Evolutionary conservation across 441 rosid genomes (phyloP).

Genomic region (Croton setiger): DNA sequence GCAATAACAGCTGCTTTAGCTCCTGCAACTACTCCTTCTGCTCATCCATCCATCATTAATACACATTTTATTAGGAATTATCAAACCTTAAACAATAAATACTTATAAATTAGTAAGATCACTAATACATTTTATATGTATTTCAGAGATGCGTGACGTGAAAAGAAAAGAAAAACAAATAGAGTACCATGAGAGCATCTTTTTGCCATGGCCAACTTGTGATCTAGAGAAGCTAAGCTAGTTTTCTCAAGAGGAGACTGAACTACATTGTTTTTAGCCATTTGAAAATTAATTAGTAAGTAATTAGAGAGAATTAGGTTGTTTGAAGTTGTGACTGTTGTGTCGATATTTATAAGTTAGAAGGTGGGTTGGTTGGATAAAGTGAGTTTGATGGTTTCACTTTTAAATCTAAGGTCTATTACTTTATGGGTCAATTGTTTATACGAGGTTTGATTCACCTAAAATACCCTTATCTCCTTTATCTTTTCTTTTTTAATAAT

Average conservation of each 20-base stretch:
- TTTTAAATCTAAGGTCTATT: no score
- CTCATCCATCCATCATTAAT: conserved; percentile 17
- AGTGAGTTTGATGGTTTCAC: no score
- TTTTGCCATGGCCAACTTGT: conserved; percentile 60
- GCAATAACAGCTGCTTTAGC: conserved; percentile 69
- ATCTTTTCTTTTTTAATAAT: no score
- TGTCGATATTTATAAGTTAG: no score
- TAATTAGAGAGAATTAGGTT: no score
- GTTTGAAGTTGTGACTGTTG: no score
- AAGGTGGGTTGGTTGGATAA: no score
- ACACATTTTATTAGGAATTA: background rate
- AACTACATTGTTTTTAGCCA: conserved; percentile 24
- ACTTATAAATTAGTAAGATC: background rate
- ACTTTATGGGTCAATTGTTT: no score
- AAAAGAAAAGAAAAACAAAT: background rate
- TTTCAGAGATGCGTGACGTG: background rate
- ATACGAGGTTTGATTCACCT: no score
- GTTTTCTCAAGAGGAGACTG: conserved; percentile 47
- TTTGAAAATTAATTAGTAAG: no score
- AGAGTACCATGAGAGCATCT: conserved; percentile 51
- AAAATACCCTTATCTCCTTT: no score
- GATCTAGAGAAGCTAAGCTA: conserved; percentile 50
- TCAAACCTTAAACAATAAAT: background rate
- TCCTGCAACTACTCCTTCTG: conserved; percentile 74
- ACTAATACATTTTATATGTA: no score